phyloP scores from a whole-genome alignment of 441 rosid genomes.

The Francoa sonchifolia region DNA sequence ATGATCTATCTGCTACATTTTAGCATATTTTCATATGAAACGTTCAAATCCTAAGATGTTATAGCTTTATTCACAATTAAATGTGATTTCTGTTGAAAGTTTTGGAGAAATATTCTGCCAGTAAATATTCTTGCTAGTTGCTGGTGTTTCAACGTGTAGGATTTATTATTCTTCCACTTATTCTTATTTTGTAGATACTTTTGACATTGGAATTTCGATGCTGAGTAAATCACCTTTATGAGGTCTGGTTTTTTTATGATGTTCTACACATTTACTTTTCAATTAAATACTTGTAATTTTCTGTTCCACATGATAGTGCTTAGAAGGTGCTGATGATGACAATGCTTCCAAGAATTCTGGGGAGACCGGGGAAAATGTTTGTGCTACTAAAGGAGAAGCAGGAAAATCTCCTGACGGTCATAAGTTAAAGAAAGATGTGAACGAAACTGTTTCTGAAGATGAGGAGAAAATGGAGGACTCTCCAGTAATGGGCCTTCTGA shows the following conservation, averaged over 20 bases:
- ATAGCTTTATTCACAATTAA: too few species aligned
- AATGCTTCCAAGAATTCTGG: conserved; percentile 36
- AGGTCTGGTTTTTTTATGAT: background rate
- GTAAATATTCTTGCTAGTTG: background rate
- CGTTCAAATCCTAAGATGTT: too few species aligned
- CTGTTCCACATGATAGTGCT: conserved; percentile 28
- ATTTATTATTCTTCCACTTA: background rate
- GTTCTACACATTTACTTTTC: background rate
- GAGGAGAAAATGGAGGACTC: conserved; percentile 64
- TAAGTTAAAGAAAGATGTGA: conserved; percentile 26
- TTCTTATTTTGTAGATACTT: background rate
- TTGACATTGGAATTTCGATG: background rate
- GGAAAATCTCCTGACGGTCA: conserved; percentile 28
- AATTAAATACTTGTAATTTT: background rate
- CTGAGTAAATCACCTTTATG: background rate
- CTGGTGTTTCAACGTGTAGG: background rate
- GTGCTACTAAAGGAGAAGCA: conserved; percentile 21
- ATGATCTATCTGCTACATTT: too few species aligned
- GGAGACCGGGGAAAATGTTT: conserved; percentile 20
- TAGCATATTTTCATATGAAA: too few species aligned
- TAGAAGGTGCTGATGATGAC: conserved; percentile 30
- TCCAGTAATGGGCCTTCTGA: conserved; percentile 64
- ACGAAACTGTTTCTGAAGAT: conserved; percentile 32
- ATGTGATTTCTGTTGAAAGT: too few species aligned
- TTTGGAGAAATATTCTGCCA: background rate